Evolutionary conservation across 2,329 filamentous ascomycete species (phyloP).

Genomic region (Biscogniauxia mediterranea): DNA sequence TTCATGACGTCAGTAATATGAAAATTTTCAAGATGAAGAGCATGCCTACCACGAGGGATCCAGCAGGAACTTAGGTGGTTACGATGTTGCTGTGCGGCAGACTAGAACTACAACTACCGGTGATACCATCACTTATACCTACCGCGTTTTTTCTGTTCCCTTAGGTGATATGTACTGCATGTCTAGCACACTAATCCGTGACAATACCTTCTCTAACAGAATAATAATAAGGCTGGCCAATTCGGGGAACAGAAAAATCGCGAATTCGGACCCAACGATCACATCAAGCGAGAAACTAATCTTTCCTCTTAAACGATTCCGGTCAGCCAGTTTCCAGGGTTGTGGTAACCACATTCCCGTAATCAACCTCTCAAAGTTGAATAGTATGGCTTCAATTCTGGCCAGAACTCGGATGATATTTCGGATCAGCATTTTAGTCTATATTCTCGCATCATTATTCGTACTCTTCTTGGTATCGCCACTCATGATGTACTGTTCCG

Average conservation of each 20-base stretch:
- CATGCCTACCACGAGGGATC: neutral
- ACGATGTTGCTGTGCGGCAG: too few species aligned
- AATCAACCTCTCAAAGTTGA: too few species aligned
- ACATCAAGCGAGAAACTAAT: constrained; percentile 15
- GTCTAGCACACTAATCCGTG: too few species aligned
- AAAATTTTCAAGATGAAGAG: neutral
- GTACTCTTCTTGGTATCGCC: neutral
- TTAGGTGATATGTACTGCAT: too few species aligned
- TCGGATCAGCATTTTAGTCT: neutral
- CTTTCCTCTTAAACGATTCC: constrained; percentile 15
- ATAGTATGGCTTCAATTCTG: too few species aligned
- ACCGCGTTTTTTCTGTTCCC: too few species aligned
- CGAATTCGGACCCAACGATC: constrained; percentile 21
- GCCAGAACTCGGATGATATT: neutral
- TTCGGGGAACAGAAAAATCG: neutral
- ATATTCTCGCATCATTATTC: neutral
- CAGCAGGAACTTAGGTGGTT: too few species aligned
- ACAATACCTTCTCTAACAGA: too few species aligned
- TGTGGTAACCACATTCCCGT: neutral
- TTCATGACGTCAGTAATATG: constrained; percentile 7
- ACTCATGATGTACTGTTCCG: neutral
- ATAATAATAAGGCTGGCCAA: neutral
- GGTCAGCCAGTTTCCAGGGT: constrained; percentile 11
- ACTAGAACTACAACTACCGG: too few species aligned
- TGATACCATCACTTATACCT: too few species aligned